A percentile compares a stretch with the other conserved stretches of the same genome.
Evolutionary conservation across 805 yeast genomes (phyloP).

Genomic region (Geotrichum ghanense): DNA sequence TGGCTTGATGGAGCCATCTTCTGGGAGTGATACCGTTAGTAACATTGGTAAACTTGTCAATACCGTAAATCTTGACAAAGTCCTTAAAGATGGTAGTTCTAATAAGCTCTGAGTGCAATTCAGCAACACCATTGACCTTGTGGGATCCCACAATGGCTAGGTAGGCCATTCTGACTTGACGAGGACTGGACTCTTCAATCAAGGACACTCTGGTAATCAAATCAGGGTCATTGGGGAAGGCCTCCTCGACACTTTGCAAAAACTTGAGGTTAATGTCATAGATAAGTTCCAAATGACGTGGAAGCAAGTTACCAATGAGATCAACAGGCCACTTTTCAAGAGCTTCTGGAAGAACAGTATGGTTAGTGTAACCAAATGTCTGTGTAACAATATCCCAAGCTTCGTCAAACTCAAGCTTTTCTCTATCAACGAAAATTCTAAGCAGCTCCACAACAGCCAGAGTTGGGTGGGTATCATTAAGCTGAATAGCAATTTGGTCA

Average conservation of each 20-base stretch:
- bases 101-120: constrained; percentile 82
- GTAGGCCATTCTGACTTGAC: constrained; percentile 85
- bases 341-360: constrained; percentile 91
- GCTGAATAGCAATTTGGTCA: constrained; percentile 80
- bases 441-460: constrained; percentile 83
- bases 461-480: constrained; percentile 93
- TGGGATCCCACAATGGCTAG: constrained; percentile 89
- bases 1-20: constrained; percentile 92
- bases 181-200: constrained; percentile 71
- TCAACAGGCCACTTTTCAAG: constrained; percentile 93
- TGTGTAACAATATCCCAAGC: constrained; percentile 78
- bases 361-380: constrained; percentile 88
- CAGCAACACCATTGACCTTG: constrained; percentile 93
- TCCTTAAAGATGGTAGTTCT: constrained; percentile 84
- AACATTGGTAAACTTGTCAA: constrained; percentile 77
- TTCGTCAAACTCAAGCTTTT: constrained; percentile 65
- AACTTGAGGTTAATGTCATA: constrained; percentile 75
- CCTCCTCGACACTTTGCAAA: constrained; percentile 60
- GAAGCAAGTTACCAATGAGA: constrained; percentile 63
- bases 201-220: constrained; percentile 64
- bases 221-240: constrained; percentile 64
- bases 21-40: constrained; percentile 95
- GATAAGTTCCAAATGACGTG: constrained; percentile 84
- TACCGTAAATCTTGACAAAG: constrained; percentile 73
- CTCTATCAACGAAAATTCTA: constrained; percentile 75